Percentiles rank a stretch among this genome's conserved stretches.
Evolutionary conservation across 257 asterid genomes (phyloP).

Genomic region (Plectranthus barbatus): DNA sequence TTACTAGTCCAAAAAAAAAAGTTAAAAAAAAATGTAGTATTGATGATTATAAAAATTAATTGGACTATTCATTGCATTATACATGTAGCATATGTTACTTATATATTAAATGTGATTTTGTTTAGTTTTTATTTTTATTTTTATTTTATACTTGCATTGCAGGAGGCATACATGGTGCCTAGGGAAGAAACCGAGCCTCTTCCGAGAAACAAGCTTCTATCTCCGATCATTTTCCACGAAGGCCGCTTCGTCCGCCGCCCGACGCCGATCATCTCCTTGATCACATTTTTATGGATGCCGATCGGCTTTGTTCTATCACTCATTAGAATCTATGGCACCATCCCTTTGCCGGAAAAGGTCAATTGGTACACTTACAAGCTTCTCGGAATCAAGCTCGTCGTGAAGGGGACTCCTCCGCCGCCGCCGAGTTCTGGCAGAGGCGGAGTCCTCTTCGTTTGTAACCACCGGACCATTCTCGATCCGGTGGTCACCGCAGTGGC

Average conservation of each 20-base stretch:
- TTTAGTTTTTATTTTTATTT: too few species aligned
- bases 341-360: constrained; percentile 61
- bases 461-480: constrained; percentile 81
- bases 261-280: constrained; percentile 54
- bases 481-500: constrained; percentile 82
- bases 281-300: constrained; percentile 78
- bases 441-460: constrained; percentile 77
- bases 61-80: too few species aligned
- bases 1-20: neutral
- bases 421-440: constrained; percentile 50
- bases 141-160: neutral
- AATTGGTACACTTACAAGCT: constrained; percentile 47
- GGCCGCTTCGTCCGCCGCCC: constrained; percentile 85
- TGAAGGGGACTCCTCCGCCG: constrained; percentile 81
- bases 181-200: constrained; percentile 42
- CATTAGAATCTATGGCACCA: constrained; percentile 51
- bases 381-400: constrained; percentile 66
- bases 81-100: too few species aligned
- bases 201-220: constrained; percentile 51
- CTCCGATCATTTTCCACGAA: constrained; percentile 79
- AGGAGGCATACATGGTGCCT: constrained; percentile 83
- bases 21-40: neutral
- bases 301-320: constrained; percentile 53
- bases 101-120: too few species aligned
- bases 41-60: neutral